Evolutionary conservation across 306 rosid genomes (phyloP), one percentile per base, ranked within the genome.

Genomic region (Pyrus bretschneideri): DNA sequence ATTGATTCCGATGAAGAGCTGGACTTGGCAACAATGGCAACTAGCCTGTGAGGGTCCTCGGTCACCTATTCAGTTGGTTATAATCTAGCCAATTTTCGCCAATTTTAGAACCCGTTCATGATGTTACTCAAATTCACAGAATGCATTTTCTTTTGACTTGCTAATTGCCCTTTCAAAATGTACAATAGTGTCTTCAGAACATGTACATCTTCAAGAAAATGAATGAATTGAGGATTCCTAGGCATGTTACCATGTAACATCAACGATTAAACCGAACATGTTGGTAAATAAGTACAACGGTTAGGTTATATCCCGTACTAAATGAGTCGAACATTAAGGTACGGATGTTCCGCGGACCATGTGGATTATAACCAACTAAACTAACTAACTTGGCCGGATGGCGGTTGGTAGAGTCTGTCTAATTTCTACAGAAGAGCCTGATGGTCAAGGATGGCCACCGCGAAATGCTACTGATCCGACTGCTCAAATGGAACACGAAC

Each of bases 401-500:
- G 23, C 9, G 23, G 33, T 65, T 22, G 71, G 21, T 66, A 30
- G 7, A 11, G 11, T 2, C 55, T 49, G 54, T 69, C 64, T 68
- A 49, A 15, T 67, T 68, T 52, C 69, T 54, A 76, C 72, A 52
- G 15, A 54, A 68, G 40, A 11, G 63, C 75, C 25, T 10, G 23
- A 69, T 68, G 68, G 23, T 69, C 12, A 18, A 58, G 35, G 65
- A 63, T 46, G 30, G 27, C 25, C 66, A 80, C 61, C 72, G 67
- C 66, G 74, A 17, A 38, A 14, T 13, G 75, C 22, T 76, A 57
- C 87, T 88, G 86, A 61, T 87, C 98, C 25, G 87, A 86, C 76
- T 83, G 93, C 84, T 89, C 99, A 81, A 92, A 92, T 9, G 99
- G 99, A 54, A 91, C 93, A 11, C 99, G 99, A 71, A 96, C 90